A percentile compares a stretch with the other conserved stretches of the same genome.
Conservation (phyloP, 2,329 filamentous ascomycete species). For the Colletotrichum paranaense region DNA sequence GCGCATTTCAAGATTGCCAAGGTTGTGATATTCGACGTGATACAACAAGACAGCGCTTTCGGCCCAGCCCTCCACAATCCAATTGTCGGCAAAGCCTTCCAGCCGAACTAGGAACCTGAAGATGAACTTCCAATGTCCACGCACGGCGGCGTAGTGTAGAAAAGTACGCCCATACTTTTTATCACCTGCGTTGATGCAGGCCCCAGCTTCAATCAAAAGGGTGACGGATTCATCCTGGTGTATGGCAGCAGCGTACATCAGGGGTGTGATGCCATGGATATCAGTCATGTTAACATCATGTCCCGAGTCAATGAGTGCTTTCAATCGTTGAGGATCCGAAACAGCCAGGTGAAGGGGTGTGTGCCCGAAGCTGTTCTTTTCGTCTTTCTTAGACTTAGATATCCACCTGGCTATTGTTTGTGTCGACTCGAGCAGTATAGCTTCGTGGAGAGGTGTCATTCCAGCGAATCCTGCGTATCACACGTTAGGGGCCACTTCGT, state of each 20-base stretch:
- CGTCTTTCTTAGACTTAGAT: rapidly evolving
- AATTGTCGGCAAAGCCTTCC: rapidly evolving
- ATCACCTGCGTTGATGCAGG: rapidly evolving
- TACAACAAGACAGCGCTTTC: not conserved
- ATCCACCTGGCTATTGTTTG: not conserved
- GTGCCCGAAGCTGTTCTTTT: not conserved
- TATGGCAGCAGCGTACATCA: not conserved
- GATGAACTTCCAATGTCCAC: not conserved
- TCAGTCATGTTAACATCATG: not conserved
- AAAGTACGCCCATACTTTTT: not conserved
- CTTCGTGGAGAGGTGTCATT: slow-evolving; percentile 6
- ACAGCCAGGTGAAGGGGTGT: slow-evolving; percentile 13
- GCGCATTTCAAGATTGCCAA: rapidly evolving
- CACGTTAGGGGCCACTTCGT: not conserved
- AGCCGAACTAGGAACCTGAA: not conserved
- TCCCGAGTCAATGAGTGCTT: not conserved
- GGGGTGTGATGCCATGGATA: not conserved
- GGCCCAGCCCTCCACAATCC: not conserved
- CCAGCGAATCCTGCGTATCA: not conserved
- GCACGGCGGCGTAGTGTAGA: not conserved
- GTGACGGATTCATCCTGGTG: not conserved
- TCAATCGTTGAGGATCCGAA: not conserved
- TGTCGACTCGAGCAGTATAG: not conserved
- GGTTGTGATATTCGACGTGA: not conserved
- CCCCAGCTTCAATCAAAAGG: not conserved